A percentile compares a stretch with the other conserved stretches of the same genome.
These are phyloP conservation scores for Porogramme epimiltina DNA, from an alignment of 1,284 basidiomycete genomes.

Conservation along the genomic window DNA sequence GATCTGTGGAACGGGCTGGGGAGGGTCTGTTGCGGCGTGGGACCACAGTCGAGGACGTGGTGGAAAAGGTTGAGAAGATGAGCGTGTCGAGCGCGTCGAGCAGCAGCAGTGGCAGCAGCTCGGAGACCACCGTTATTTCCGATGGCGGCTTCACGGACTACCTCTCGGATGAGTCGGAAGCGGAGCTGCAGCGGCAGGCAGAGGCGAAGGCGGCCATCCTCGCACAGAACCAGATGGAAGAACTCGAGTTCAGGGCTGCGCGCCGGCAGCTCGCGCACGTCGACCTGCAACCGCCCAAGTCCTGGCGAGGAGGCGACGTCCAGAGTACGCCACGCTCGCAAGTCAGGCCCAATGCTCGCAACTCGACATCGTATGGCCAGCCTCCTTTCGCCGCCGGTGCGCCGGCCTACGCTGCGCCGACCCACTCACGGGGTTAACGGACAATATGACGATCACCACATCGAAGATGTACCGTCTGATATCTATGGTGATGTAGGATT, in stretches of 20 bases:
- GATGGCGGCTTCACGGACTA: conserved; percentile 85
- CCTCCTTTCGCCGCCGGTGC: conserved; percentile 12
- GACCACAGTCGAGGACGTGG: conserved; percentile 37
- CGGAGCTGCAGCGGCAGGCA: conserved; percentile 78
- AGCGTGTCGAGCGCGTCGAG: conserved; percentile 44
- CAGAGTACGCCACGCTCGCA: conserved; percentile 32
- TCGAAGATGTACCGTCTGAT: neutral
- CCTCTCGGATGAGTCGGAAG: conserved; percentile 81
- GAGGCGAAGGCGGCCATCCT: conserved; percentile 71
- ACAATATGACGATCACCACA: conserved; percentile 4
- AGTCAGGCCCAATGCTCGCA: conserved; percentile 11
- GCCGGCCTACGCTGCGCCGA: conserved; percentile 19
- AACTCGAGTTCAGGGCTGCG: conserved; percentile 76
- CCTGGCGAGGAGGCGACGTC: conserved; percentile 51
- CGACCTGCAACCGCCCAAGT: conserved; percentile 71
- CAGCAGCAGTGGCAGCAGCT: conserved; percentile 61
- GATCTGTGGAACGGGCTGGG: conserved; percentile 10
- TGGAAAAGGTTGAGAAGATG: conserved; percentile 41
- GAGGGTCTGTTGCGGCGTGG: conserved; percentile 21
- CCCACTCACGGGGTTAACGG: conserved; percentile 21
- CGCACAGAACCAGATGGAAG: conserved; percentile 78
- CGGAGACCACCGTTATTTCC: conserved; percentile 75
- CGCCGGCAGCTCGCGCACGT: conserved; percentile 73
- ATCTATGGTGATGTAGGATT: conserved; percentile 3
- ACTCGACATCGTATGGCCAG: conserved; percentile 19